Evolutionary conservation across 2,329 filamentous ascomycete genomes (phyloP), one percentile per base, ranked within the genome.

Genomic region (Colletotrichum sansevieriae): DNA sequence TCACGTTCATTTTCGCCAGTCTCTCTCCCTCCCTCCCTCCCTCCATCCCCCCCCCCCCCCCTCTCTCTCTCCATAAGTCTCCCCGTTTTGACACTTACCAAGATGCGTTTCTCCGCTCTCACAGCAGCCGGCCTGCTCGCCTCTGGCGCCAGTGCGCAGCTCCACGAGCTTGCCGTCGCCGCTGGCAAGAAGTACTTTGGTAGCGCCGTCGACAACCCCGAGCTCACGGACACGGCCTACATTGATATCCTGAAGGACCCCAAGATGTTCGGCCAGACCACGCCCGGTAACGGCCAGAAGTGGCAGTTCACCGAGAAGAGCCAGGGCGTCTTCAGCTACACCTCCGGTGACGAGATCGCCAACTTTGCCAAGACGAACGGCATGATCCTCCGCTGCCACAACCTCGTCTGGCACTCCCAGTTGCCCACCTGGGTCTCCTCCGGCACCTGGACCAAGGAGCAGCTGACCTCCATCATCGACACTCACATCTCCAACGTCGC

Each of bases 291-390:
- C 75, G 83, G 84, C 3, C 86, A 89, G 76, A 85, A 88, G 82
- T 92, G 89, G 89, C 83, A 89, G 68, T 81, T 83, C 70, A 90
- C 83, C 15, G 88, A 93, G 81, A 87, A 88, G 0, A 75, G 78
- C 46, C 84, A 83, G 52, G 83, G 82, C 41, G 76, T 81, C 52
- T 92, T 92, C 81, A 84, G 83, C 73, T 92, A 84, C 77, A 82
- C 83, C 6, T 78, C 81, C 2, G 90, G 87, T 44, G 88, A 92
- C 57, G 81, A 83, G 39, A 80, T 88, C 25, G 86, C 90, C 67
- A 77, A 87, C 1, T 47, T 68, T n/a, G 68, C 70, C 41, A 44
- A 62, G 55, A 25, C n/a, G 15, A 71, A 70, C 63, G 18, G 59
- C 43, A 65, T 70, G 70, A 22, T 71, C 20, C 75, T 87, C 20